Conservation (phyloP, 1,284 basidiomycete genomes). For the Uromyces viciae-fabae region DNA sequence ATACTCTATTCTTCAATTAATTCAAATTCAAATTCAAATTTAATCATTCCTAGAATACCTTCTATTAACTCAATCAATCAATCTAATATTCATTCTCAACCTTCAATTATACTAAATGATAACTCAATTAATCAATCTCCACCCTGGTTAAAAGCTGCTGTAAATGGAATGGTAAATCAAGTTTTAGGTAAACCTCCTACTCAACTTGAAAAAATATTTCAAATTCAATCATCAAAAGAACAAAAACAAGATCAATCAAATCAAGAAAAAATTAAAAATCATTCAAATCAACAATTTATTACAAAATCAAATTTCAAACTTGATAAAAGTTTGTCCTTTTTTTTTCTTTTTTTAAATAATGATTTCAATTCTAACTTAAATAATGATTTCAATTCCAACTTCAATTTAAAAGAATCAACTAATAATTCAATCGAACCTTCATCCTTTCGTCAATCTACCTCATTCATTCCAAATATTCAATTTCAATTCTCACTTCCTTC, state of each 20-base stretch:
- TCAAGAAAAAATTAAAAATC: too few relatives aligned
- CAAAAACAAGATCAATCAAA: too few relatives aligned
- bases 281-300: too few relatives aligned
- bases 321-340: too few relatives aligned
- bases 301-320: too few relatives aligned
- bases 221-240: slow-evolving; percentile 21
- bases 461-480: slow-evolving; percentile 2
- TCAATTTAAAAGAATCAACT: background rate
- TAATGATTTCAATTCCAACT: too few relatives aligned
- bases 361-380: too few relatives aligned
- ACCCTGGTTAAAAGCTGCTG: slow-evolving; percentile 34
- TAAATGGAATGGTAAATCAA: slow-evolving; percentile 42
- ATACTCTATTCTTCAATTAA: background rate
- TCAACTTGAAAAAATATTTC: slow-evolving; percentile 37
- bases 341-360: too few relatives aligned
- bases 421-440: slow-evolving; percentile 12
- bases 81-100: background rate
- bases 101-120: slow-evolving; percentile 1
- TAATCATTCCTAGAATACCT: background rate
- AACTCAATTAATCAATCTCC: slow-evolving; percentile 41
- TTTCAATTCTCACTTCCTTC: slow-evolving; percentile 25
- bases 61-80: background rate
- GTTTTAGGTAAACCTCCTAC: slow-evolving; percentile 23
- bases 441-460: background rate
- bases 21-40: background rate